Base-by-base conservation (phyloP, 345 rosid species). In the Combretum micranthum region DNA sequence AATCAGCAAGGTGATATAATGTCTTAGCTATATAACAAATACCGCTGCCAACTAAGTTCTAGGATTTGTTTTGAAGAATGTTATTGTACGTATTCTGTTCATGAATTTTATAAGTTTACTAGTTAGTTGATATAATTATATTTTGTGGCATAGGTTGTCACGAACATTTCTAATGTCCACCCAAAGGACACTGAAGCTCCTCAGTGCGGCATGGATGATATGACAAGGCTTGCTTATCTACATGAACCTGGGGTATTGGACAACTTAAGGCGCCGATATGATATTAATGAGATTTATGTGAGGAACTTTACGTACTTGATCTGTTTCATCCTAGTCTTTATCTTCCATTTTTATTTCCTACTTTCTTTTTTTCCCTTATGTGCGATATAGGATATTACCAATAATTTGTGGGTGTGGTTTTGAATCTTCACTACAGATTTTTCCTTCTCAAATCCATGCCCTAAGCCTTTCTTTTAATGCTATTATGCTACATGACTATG, bases 211-310 rank as follows among this genome's bases (percentile, higher is more conserved):
- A 87, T 89, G 68, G 99, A 93, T 56, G 99, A 93, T 74, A 89
- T 93, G 99, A 89, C 95, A 53, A 93, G 76, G 80, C 83, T 93
- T 59, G 85, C 99, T 44, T 87, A 93, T 82, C 67, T 93, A 60
- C 99, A 93, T 62, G 99, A 89, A 74, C 97, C 99, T 42, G 99
- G 99, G 66, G 92, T 93, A 67, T 73, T 93, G 59, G 80, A 77
- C 64, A 93, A 93, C 77, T 81, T 93, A 50, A 75, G 72, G 68
- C 46, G 75, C 26, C 80, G 99, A 66, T 93, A 72, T 69, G 84
- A 85, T 64, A 69, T 78, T 20, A 82, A 83, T 74, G 99, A 89
- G 75, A 93, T 93, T 64, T 93, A 93, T 79, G 99, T 93, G 76
- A 78, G 97, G 75, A 69, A 54, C 53, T 21, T 15, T 45, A 17